A percentile compares a stretch with the other conserved stretches of the same genome.
Evolutionary conservation across 768 basidiomycete species (phyloP).

Genomic region (Lactifluus hygrophoroides): DNA sequence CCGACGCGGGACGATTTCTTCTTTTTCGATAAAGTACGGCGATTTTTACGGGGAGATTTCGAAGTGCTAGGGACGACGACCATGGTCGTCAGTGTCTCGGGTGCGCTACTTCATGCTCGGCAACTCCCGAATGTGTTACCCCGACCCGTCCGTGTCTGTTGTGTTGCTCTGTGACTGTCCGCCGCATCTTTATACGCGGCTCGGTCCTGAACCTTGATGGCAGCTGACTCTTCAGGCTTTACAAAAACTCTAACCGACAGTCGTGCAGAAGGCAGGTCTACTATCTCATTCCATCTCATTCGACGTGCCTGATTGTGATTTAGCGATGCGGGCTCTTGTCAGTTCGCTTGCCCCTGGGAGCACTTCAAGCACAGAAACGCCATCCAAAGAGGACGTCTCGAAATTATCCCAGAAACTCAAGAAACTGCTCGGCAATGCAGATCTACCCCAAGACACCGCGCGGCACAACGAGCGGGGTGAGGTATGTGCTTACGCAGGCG

Average conservation of each 20-base stretch:
- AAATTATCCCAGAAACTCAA: conserved; percentile 52
- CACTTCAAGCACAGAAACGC: conserved; percentile 20
- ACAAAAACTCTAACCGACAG: conserved; percentile 1
- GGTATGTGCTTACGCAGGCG: conserved; percentile 37
- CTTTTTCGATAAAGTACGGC: conserved; percentile 42
- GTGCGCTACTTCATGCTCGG: background rate
- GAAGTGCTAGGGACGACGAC: conserved; percentile 33
- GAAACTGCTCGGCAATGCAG: conserved; percentile 43
- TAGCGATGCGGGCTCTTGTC: conserved; percentile 35
- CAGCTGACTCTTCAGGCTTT: background rate
- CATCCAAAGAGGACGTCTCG: conserved; percentile 41
- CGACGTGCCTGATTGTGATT: conserved; percentile 3
- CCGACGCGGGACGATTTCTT: conserved; percentile 26
- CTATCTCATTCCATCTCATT: background rate
- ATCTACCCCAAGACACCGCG: conserved; percentile 22
- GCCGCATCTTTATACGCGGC: too few relatives aligned
- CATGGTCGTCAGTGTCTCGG: conserved; percentile 30
- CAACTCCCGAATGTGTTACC: background rate
- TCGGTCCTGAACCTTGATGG: conserved; percentile 7
- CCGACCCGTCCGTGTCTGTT: too few relatives aligned
- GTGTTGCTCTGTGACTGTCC: too few relatives aligned
- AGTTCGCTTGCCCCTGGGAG: conserved; percentile 28
- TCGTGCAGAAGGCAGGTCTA: conserved; percentile 9
- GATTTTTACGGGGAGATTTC: conserved; percentile 25
- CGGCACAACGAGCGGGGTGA: conserved; percentile 49